These are phyloP conservation scores for Candida germanica DNA, from an alignment of 805 yeast genomes.

Conservation along the genomic window DNA sequence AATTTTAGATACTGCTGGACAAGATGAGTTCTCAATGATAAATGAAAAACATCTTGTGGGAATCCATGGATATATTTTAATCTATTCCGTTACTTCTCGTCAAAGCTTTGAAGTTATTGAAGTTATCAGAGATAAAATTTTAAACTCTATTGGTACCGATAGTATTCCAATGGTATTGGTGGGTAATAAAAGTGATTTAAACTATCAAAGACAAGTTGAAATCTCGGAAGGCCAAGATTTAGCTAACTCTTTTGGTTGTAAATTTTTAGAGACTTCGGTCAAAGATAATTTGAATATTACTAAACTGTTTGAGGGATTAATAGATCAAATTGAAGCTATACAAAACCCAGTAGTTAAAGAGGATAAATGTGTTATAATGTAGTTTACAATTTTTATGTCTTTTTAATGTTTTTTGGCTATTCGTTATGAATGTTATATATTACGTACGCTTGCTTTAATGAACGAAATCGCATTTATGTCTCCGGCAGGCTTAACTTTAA, in stretches of 20 bases:
- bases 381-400: not conserved
- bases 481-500: no score
- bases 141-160: slow-evolving; percentile 58
- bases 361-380: slow-evolving; percentile 48
- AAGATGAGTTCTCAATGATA: slow-evolving; percentile 81
- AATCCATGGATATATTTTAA: slow-evolving; percentile 77
- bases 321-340: slow-evolving; percentile 54
- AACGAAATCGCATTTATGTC: no score
- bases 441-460: no score
- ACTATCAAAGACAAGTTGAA: slow-evolving; percentile 58
- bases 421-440: no score
- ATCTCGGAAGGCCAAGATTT: slow-evolving; percentile 49
- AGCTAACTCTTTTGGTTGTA: slow-evolving; percentile 43
- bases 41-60: slow-evolving; percentile 77
- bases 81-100: slow-evolving; percentile 77
- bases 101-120: slow-evolving; percentile 74
- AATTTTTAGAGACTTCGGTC: slow-evolving; percentile 49
- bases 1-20: slow-evolving; percentile 90
- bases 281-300: slow-evolving; percentile 44
- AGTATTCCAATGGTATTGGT: slow-evolving; percentile 49
- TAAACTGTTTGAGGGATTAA: slow-evolving; percentile 58
- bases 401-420: no score
- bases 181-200: slow-evolving; percentile 74
- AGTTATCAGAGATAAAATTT: slow-evolving; percentile 77
- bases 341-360: slow-evolving; percentile 51